Evolutionary conservation across 305 asterid genomes (phyloP), one percentile per base, ranked within the genome.

Genomic region (Fraxinus dipetala): DNA sequence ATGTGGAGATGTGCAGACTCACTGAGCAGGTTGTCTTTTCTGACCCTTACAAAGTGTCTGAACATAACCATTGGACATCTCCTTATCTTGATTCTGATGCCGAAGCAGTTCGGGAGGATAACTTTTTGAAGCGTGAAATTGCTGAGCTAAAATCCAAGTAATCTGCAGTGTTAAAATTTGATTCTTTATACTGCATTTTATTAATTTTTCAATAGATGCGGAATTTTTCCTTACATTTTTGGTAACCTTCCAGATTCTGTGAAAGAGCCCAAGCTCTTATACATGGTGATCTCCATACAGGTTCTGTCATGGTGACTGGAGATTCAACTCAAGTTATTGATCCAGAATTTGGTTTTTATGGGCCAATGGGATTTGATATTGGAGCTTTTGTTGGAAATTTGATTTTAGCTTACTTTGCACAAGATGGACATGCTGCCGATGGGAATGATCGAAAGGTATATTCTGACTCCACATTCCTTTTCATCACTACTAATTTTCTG

Each of bases 191-290:
- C 20, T 67, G 74, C 74, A 67, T 67, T 45, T 9, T 69, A n/a
- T 40, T 7, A 67, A 30, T 10, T 72, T 7, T 35, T 43, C 11
- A 26, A 54, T 28, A 54, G 28, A 51, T 84, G 38, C 75, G 22
- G 32, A 10, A 31, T 20, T 32, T 69, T 56, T 67, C 43, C 85
- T 86, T 59, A 87, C 51, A 79, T 31, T 80, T 82, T 80, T 61
- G 59, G 36, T 72, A 34, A 81, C 80, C 43, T 82, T 70, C 79
- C 92, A 96, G 98, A 80, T 96, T 96, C 89, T 94, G 98, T 86
- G 98, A 94, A 90, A 93, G 92, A 89, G 85, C 99, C 80, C 99
- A 96, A 90, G 98, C 98, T 83, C 98, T 96, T 77, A 81, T 96
- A 84, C 99, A 96, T 36, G 96, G 95, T 69, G 98, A 96, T 89